Percentiles rank a stretch among this genome's conserved stretches.
Conservation (phyloP, 148 eudicot species). For the Gaultheria prostrata region DNA sequence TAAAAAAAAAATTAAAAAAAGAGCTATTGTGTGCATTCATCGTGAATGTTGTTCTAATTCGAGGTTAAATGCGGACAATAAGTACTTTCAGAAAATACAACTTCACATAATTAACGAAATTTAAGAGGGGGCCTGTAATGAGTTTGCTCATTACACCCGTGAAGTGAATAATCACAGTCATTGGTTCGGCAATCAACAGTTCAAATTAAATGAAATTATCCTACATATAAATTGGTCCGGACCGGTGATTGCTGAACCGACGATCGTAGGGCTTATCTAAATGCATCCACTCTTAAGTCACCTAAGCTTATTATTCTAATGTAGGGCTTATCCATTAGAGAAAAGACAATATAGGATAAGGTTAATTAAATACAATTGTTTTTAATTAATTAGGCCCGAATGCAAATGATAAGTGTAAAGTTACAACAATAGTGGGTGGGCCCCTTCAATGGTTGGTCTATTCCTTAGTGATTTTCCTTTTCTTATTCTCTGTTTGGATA, state of each 20-base stretch:
- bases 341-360: slow-evolving; percentile 2
- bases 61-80: background rate
- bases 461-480: slow-evolving; percentile 17
- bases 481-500: slow-evolving; percentile 22
- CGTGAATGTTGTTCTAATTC: background rate
- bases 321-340: slow-evolving; percentile 2
- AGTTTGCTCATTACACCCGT: too few species aligned
- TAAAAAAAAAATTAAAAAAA: background rate
- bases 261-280: too few species aligned
- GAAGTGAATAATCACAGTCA: too few species aligned
- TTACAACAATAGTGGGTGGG: background rate
- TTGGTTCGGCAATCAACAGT: too few species aligned
- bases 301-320: background rate
- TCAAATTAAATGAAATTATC: too few species aligned
- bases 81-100: background rate
- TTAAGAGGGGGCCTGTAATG: too few species aligned
- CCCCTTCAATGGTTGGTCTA: slow-evolving; percentile 1
- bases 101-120: background rate
- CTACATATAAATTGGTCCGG: too few species aligned
- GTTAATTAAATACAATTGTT: background rate
- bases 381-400: background rate
- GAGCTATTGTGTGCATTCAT: background rate
- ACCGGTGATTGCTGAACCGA: too few species aligned
- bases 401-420: slow-evolving; percentile 9
- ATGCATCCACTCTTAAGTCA: background rate